A percentile compares a stretch with the other conserved stretches of the same genome.
Evolutionary conservation across 2,329 filamentous ascomycete genomes (phyloP).

Genomic region (Iodosphaeria phyllophila): DNA sequence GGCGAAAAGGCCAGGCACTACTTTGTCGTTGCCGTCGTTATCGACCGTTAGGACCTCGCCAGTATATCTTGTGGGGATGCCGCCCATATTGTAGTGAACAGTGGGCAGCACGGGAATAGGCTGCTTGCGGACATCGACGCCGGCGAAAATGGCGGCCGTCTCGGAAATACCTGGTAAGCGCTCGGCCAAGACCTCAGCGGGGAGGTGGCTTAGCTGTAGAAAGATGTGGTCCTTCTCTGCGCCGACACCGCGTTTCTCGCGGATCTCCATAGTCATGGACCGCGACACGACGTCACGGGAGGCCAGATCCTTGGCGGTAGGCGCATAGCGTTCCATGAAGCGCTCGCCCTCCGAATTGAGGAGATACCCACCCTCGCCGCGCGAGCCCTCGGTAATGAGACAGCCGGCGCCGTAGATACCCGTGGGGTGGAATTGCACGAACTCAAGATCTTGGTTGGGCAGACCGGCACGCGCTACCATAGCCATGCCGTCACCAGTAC

Average conservation of each 20-base stretch:
- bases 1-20: conserved; percentile 87
- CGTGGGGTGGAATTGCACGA: conserved; percentile 98
- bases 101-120: conserved; percentile 92
- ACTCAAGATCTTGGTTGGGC: conserved; percentile 97
- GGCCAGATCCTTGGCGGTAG: conserved; percentile 93
- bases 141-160: conserved; percentile 91
- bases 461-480: conserved; percentile 97
- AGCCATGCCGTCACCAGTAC: conserved; percentile 97
- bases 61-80: conserved; percentile 94
- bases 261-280: conserved; percentile 97
- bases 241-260: conserved; percentile 90
- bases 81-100: conserved; percentile 99
- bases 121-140: conserved; percentile 93
- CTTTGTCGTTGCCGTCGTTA: conserved; percentile 70
- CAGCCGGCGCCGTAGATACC: conserved; percentile 98
- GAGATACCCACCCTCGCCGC: conserved; percentile 95
- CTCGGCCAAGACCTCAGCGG: conserved; percentile 80
- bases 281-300: conserved; percentile 91
- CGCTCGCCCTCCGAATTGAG: conserved; percentile 96
- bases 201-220: conserved; percentile 91
- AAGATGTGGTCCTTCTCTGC: conserved; percentile 97
- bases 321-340: conserved; percentile 98
- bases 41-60: conserved; percentile 89
- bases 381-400: conserved; percentile 92
- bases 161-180: conserved; percentile 97